phyloP scores from a whole-genome alignment of 192 early-diverging fungal genomes.

The Jimgerdemannia flammicorona region DNA sequence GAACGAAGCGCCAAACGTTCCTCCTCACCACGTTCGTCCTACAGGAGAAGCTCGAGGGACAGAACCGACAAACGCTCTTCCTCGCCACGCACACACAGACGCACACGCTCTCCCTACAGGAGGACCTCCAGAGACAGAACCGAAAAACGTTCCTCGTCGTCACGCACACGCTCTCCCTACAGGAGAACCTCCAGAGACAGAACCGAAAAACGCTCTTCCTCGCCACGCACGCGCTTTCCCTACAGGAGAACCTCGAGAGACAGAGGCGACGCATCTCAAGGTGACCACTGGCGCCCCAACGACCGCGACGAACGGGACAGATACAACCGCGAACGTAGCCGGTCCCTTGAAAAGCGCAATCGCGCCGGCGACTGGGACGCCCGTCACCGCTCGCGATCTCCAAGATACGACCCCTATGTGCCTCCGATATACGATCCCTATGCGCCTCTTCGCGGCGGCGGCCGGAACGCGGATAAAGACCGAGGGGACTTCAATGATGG shows the following conservation, averaged over 20 bases:
- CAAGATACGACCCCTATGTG: not conserved
- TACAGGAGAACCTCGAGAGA: too few species aligned
- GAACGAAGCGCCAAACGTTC: not conserved
- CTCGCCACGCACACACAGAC: not conserved
- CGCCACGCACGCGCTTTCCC: too few species aligned
- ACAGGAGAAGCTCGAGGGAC: not conserved
- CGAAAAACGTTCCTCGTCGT: not conserved
- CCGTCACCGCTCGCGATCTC: not conserved
- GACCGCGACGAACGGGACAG: not conserved
- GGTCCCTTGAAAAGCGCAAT: too few species aligned
- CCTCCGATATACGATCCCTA: too few species aligned
- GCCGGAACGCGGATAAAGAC: not conserved
- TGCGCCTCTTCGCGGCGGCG: too few species aligned
- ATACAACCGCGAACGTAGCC: too few species aligned
- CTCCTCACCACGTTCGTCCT: not conserved
- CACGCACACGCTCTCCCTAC: not conserved
- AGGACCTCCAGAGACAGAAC: too few species aligned
- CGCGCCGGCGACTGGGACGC: not conserved
- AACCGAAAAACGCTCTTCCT: too few species aligned
- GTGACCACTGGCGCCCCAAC: not conserved
- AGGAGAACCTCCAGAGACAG: not conserved
- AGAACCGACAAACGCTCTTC: not conserved
- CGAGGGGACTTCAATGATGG: not conserved
- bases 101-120: too few species aligned
- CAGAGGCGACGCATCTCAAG: not conserved